Evolutionary conservation across 2,329 filamentous ascomycete genomes (phyloP).

Genomic region (Pseudogymnoascus sp.): DNA sequence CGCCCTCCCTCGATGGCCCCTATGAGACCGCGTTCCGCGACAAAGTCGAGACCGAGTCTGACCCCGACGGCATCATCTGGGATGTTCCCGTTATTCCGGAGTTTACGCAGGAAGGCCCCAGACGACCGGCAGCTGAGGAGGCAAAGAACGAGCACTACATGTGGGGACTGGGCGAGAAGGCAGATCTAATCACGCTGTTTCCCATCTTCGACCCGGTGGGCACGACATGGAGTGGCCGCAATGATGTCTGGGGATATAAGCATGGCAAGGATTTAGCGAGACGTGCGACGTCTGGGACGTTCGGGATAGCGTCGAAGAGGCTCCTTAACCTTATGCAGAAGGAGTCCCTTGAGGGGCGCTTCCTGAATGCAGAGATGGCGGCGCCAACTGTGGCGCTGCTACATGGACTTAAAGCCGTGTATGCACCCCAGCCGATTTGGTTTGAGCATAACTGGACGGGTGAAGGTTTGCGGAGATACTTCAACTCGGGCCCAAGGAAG

Average conservation of each 20-base stretch:
- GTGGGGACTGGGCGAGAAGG: slow-evolving; percentile 71
- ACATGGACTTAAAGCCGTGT: slow-evolving; percentile 72
- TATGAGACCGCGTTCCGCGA: slow-evolving; percentile 62
- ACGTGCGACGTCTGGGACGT: slow-evolving; percentile 70
- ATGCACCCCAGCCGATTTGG: slow-evolving; percentile 70
- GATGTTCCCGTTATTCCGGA: slow-evolving; percentile 54
- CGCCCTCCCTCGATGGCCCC: slow-evolving; percentile 59
- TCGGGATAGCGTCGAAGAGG: slow-evolving; percentile 63
- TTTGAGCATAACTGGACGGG: slow-evolving; percentile 67
- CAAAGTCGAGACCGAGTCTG: slow-evolving; percentile 36
- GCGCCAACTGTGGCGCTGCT: slow-evolving; percentile 65
- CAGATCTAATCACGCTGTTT: slow-evolving; percentile 57
- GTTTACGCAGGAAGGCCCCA: slow-evolving; percentile 54
- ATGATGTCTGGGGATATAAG: slow-evolving; percentile 52
- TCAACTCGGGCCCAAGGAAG: slow-evolving; percentile 51
- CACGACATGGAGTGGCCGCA: slow-evolving; percentile 65
- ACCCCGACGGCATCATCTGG: slow-evolving; percentile 44
- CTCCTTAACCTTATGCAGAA: slow-evolving; percentile 71
- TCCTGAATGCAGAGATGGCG: slow-evolving; percentile 76
- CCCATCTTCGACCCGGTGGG: slow-evolving; percentile 71
- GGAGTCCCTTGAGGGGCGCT: slow-evolving; percentile 65
- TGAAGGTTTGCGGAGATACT: slow-evolving; percentile 47
- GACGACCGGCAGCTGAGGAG: slow-evolving; percentile 48
- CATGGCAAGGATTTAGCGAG: slow-evolving; percentile 50
- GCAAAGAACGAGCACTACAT: slow-evolving; percentile 59